Base-by-base conservation (phyloP, 2,329 filamentous ascomycete genomes). In the Apiospora phragmitis region DNA sequence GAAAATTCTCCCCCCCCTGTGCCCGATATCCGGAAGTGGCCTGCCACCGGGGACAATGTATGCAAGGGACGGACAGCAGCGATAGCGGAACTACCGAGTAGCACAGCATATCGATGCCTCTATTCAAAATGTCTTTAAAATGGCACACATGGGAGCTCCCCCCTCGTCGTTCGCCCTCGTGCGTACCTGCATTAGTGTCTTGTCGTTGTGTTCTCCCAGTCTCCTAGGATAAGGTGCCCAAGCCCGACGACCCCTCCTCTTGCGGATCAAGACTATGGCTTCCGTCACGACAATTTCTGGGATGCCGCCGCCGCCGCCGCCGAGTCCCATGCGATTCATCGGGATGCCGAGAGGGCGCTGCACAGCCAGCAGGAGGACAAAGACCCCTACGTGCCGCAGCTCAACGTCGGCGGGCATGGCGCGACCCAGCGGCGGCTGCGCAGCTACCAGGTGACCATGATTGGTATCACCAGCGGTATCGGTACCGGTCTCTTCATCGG, bases 401-500 rank as follows among this genome's bases (percentile, higher is more conserved):
- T 51, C 45, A 21, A 24, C 67, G 67, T 49, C 41, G 71, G 71
- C 41, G 71, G 71, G 26, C 71, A 72, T 43, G 71, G 71, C 35
- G 67, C n/a, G 1, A 72, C 71, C 24, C 71, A 72, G 49, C 47
- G 71, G 21, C 71, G 65, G n/a, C 69, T 72, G 24, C 45, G 38
- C 5, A 65, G 70, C 69, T 72, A 72, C 51, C 69, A 72, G 55
- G 71, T 72, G 16, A 72, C 69, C 45, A 72, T 72, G 71, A 72
- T 72, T 12, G 71, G 69, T 9, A 62, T 72, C 68, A 67, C 67
- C 68, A 70, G 69, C 42, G 71, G 71, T 7, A 72, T 72, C 24
- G 71, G 69, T n/a, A 72, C 71, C 1, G 71, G 71, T 49, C 69
- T 72, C 16, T 72, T 72, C 65, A 72, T 72, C 67, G 69, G 71